A percentile compares a stretch with the other conserved stretches of the same genome.
phyloP scores from a whole-genome alignment of 2,329 filamentous ascomycete species.

The Colletotrichum cereale region DNA sequence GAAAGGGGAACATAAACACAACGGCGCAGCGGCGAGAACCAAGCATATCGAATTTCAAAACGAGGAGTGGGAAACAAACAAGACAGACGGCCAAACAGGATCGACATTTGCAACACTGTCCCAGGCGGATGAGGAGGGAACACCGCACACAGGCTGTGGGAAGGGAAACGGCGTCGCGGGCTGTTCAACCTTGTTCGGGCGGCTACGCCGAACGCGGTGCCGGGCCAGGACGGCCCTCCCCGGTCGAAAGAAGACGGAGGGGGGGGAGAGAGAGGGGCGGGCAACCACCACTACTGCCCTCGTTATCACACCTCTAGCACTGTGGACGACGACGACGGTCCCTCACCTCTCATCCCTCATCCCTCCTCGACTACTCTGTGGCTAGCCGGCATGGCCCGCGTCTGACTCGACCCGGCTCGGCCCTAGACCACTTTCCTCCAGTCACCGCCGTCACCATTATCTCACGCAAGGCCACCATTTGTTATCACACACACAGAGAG shows the following conservation, averaged over 20 bases:
- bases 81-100: not conserved
- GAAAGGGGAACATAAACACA: not conserved
- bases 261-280: no score
- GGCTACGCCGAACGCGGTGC: constrained; percentile 7
- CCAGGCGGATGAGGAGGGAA: constrained; percentile 18
- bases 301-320: not conserved
- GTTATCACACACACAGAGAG: not conserved
- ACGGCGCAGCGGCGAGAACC: not conserved
- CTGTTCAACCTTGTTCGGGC: constrained; percentile 24
- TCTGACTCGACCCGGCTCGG: not conserved
- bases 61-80: not conserved
- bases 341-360: not conserved
- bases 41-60: constrained; percentile 7
- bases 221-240: not conserved
- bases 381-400: not conserved
- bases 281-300: not conserved
- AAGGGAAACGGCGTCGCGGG: constrained; percentile 11
- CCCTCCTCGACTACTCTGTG: not conserved
- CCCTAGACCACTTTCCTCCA: not conserved
- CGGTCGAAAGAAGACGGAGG: not conserved
- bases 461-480: not conserved
- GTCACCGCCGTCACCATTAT: not conserved
- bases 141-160: constrained; percentile 2
- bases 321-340: not conserved
- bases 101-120: not conserved